Evolutionary conservation across 768 basidiomycete genomes (phyloP), one percentile per base, ranked within the genome.

Genomic region (Lactarius akahatsu): DNA sequence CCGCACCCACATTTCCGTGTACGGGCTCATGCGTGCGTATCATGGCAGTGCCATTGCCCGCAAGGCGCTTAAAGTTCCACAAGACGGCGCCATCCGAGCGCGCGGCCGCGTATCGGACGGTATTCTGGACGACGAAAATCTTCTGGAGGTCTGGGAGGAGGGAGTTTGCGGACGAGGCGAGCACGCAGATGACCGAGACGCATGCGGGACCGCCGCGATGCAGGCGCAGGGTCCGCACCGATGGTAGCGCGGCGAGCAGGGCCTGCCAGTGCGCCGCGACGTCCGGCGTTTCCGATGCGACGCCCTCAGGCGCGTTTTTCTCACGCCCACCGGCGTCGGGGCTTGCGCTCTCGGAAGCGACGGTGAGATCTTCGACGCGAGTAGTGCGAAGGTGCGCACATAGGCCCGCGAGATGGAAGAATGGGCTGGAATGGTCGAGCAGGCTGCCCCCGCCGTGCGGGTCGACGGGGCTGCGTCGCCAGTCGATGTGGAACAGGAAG

Each of bases 361-460:
- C 15, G 36, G 8, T 26, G 23, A 67, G 66, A 0, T 56, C 50
- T 0, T 30, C 23, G 56, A 67, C 62, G 43, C 16, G 34, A 52
- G 34, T 23, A 18, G 43, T n/a, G 16, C 52, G 40, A 34, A 67
- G 30, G 18, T 60, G 41, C 16, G 15, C 16, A 43, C 66, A 67
- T 34, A 67, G 54, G n/a, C 32, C 34, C 0, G 52, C 52, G 41
- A 67, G 52, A 57, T 67, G 66, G 54, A 59, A 63, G 16, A 67
- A 67, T 4, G 66, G 66, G 52, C 66, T 67, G 50, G 66, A 59
- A 34, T 63, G 66, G 18, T 60, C 66, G 41, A 47, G 50, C 54
- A 67, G 8, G 11, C 30, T 54, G 18, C 30, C 55, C 57, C 58
- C 62, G 13, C 58, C 41, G 5, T 15, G 47, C 13, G 62, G 62